Evolutionary conservation across 2,329 filamentous ascomycete genomes (phyloP), one percentile per base, ranked within the genome.

Genomic region (Ophiocordyceps camponoti-leonardi): DNA sequence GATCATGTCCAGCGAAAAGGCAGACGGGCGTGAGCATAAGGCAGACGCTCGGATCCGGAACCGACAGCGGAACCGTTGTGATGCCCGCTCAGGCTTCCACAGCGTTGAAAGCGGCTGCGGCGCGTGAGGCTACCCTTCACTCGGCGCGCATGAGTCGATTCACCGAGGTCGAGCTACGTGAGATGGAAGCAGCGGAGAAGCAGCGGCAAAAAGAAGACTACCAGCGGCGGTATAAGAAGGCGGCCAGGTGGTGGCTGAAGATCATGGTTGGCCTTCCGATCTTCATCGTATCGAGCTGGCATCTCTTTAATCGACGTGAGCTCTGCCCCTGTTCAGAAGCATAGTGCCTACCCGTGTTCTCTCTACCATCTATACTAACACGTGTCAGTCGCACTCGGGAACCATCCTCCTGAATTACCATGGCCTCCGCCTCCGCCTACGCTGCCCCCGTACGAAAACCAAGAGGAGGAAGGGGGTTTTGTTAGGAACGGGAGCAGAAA

Each of bases 191-290:
- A 11, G 48, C 50, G 42, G 49, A 50, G 26, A 47, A 46, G 41
- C 45, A 51, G 45, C 44, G 51, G 42, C 49, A 48, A 30, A 46
- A 55, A 41, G 50, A 61, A 35, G 63, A 66, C 41, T 71, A 67
- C 50, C 58, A 65, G 51, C 53, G 54, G 49, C 61, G 65, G 39
- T 73, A 70, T 53, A 65, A 67, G 45, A 51, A 54, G 35, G 64
- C 67, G 28, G 62, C 65, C 46, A 56, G 68, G 47, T 67, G 64
- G 52, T 75, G 69, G 62, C 58, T 64, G 3, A 58, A 61, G 20
- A 49, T 65, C 8, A 69, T 77, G 51, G 65, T 76, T 46, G 71
- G 69, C 22, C 52, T 75, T 57, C 73, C 73, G 2, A 67, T 77
- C 30, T 52, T 75, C 5, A 49, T 76, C 14, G 72, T 77, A 44